Base-by-base conservation (phyloP, 257 asterid species). In the Cinchona pubescens region DNA sequence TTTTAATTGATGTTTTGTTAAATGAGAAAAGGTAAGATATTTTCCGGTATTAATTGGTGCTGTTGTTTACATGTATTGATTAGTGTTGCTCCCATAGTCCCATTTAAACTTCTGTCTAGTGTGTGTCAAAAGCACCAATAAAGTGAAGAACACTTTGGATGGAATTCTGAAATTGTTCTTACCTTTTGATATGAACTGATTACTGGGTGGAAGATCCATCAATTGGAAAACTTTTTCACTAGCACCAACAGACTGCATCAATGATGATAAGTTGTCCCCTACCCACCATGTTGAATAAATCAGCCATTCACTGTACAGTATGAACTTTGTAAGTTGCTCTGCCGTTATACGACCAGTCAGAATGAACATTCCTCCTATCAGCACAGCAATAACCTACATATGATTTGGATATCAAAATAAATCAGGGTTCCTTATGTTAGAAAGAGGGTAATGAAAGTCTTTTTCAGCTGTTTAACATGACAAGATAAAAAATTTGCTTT, bases 221-320 rank as follows among this genome's bases (percentile, higher is more conserved):
- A 94, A 81, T 75, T 86, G 93, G 72, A 94, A 92, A 81, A 94
- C 99, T 78, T 94, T 92, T 87, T 94, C 99, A 85, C 99, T 92
- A 32, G 99, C 98, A 79, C 99, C 99, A 65, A 92, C 82, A 49
- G 98, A 92, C 78, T 94, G 99, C 97, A 92, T 91, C 87, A 94
- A 78, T 69, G 96, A 87, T 61, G 99, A 92, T 69, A 93, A 82
- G 78, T 87, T 92, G 86, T 94, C 99, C 74, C 97, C 98, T 40
- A 90, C 89, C 99, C 96, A 92, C 99, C 99, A 94, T 25, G 99
- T 86, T 55, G 99, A 92, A 82, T 90, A 94, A 75, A 94, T 94
- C 75, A 94, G 89, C 99, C 99, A 94, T 85, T 94, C 99, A 82
- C 99, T 91, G 89, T 94, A 94, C 73, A 94, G 81, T 80, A 94